Conservation (phyloP, 108 stramenopile species). For the Nitzschia sp. region DNA sequence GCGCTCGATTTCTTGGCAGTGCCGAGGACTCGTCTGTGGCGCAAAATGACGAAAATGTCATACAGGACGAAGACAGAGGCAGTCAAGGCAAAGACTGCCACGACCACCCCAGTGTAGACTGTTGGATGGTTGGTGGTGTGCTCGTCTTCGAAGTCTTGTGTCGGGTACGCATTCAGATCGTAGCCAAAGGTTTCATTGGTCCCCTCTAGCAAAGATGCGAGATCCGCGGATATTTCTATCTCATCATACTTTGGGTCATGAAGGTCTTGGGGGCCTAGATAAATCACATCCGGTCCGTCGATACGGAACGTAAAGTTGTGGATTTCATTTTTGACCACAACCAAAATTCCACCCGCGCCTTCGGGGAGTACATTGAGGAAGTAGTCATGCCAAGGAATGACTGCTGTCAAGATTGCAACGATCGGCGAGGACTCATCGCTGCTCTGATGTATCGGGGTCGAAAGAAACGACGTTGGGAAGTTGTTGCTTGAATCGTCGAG, state of each 20-base stretch:
- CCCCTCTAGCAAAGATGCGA: neutral
- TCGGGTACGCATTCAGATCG: neutral
- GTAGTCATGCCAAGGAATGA: constrained; percentile 8
- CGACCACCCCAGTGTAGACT: constrained; percentile 25
- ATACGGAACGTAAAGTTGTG: constrained; percentile 42
- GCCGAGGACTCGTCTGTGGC: constrained; percentile 39
- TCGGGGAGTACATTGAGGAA: constrained; percentile 17
- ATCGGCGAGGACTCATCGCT: neutral
- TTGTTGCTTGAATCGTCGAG: neutral
- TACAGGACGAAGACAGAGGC: constrained; percentile 49
- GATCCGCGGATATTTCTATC: constrained; percentile 7
- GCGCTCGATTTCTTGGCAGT: constrained; percentile 39
- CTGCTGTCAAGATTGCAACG: constrained; percentile 5
- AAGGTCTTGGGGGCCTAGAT: constrained; percentile 47
- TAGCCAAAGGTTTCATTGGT: neutral
- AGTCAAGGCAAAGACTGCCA: constrained; percentile 53
- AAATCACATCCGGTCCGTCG: constrained; percentile 31
- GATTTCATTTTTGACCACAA: neutral
- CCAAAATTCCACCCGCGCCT: constrained; percentile 3
- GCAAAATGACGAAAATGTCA: constrained; percentile 48
- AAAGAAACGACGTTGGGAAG: neutral
- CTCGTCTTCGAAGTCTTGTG: neutral
- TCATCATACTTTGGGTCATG: constrained; percentile 45
- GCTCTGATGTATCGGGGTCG: neutral
- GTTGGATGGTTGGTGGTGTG: neutral